A percentile compares a stretch with the other conserved stretches of the same genome.
Conservation (phyloP, 129 eudicot species). For the Flaveria linearis region DNA sequence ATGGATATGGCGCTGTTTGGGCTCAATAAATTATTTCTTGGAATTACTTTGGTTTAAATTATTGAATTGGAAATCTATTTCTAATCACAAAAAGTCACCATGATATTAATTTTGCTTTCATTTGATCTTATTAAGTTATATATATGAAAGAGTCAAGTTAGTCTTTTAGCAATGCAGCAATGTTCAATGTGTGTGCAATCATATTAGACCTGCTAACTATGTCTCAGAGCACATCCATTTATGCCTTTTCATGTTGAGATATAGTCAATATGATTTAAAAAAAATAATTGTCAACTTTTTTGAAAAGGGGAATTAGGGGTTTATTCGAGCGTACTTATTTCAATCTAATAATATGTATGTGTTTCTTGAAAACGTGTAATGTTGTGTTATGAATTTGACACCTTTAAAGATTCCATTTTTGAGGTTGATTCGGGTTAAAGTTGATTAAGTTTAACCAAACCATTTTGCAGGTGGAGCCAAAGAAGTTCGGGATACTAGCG, state of each 20-base stretch:
- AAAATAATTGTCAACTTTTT: not conserved
- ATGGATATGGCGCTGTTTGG: not conserved
- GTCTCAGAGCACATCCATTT: no score
- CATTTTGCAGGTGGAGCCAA: constrained; percentile 57
- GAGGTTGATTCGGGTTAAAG: not conserved
- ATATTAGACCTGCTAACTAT: not conserved
- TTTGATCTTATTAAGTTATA: no score
- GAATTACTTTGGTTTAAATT: not conserved
- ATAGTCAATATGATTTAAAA: not conserved
- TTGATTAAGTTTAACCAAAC: not conserved
- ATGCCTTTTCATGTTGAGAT: not conserved
- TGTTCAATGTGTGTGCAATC: not conserved
- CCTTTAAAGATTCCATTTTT: not conserved
- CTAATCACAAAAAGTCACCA: not conserved
- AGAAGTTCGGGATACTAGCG: constrained; percentile 60
- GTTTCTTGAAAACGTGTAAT: no score
- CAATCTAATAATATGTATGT: not conserved
- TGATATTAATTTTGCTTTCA: no score
- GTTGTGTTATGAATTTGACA: not conserved
- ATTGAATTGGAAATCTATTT: not conserved
- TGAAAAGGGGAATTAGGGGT: not conserved
- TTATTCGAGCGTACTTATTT: not conserved
- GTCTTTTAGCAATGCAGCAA: not conserved
- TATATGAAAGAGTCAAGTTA: not conserved
- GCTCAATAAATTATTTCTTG: not conserved